Percentiles rank a stretch among this genome's conserved stretches.
These are phyloP conservation scores for Salinomyces thailandicus DNA, from an alignment of 2,329 filamentous ascomycete genomes.

Conservation along the genomic window DNA sequence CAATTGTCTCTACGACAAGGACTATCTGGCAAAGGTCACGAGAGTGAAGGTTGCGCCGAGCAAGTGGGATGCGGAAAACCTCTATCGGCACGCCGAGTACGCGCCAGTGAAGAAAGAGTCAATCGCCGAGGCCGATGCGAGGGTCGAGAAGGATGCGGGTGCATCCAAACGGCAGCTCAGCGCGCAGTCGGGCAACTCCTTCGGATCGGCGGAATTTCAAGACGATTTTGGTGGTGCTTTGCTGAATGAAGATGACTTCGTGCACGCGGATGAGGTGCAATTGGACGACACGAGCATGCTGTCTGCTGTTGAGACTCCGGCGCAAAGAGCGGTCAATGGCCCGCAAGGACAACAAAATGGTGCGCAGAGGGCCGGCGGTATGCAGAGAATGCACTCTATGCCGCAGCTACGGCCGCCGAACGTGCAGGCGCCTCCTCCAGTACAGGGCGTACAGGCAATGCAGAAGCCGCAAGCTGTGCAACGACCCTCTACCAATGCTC, in stretches of 20 bases:
- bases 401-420: constrained; percentile 22
- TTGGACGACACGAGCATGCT: constrained; percentile 32
- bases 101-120: constrained; percentile 49
- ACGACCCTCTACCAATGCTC: constrained; percentile 13
- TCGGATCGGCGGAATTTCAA: constrained; percentile 36
- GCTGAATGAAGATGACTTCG: constrained; percentile 47
- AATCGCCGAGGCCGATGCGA: constrained; percentile 10
- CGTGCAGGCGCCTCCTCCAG: constrained; percentile 15
- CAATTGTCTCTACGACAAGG: constrained; percentile 98
- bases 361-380: constrained; percentile 13
- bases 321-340: constrained; percentile 8
- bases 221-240: constrained; percentile 46
- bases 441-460: constrained; percentile 10
- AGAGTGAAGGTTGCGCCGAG: constrained; percentile 73
- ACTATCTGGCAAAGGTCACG: constrained; percentile 80
- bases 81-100: constrained; percentile 74
- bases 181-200: constrained; percentile 24
- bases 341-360: constrained; percentile 7
- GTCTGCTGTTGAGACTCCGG: constrained; percentile 14
- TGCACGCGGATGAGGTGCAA: constrained; percentile 66
- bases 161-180: constrained; percentile 18
- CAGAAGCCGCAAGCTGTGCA: constrained; percentile 15
- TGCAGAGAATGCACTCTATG: constrained; percentile 24
- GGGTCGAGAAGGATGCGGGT: constrained; percentile 8
- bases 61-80: constrained; percentile 65